Evolutionary conservation across 2,329 filamentous ascomycete species (phyloP).

Genomic region (Parafenestella ontariensis): DNA sequence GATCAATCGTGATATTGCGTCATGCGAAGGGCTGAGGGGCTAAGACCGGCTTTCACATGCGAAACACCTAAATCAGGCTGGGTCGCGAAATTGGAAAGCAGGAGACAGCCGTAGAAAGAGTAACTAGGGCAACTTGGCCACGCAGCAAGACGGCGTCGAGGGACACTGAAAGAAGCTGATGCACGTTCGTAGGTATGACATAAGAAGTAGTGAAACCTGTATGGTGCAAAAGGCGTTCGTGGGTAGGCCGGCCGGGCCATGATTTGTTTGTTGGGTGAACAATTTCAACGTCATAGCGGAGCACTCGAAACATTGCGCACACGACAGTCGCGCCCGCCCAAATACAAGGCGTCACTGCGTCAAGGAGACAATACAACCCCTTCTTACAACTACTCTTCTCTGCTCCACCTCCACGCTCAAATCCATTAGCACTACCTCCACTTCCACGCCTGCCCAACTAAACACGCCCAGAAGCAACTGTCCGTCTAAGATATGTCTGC

Average conservation of each 20-base stretch:
- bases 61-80: slow-evolving; percentile 13
- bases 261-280: slow-evolving; percentile 4
- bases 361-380: slow-evolving; percentile 10
- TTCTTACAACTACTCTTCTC: background rate
- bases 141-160: slow-evolving; percentile 2
- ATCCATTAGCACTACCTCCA: background rate
- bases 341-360: slow-evolving; percentile 5
- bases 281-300: slow-evolving; percentile 8
- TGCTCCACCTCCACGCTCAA: slow-evolving; percentile 1
- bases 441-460: background rate
- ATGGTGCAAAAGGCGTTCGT: slow-evolving; percentile 6
- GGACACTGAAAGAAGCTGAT: background rate
- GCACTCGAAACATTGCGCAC: slow-evolving; percentile 22
- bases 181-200: slow-evolving; percentile 19
- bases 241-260: slow-evolving; percentile 13
- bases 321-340: slow-evolving; percentile 20
- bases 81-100: slow-evolving; percentile 1
- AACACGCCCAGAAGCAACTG: background rate
- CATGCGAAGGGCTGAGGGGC: slow-evolving; percentile 10
- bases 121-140: background rate
- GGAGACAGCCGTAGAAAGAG: background rate
- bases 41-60: slow-evolving; percentile 21
- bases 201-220: slow-evolving; percentile 16
- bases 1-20: slow-evolving; percentile 11
- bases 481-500: slow-evolving; percentile 35